Percentiles rank a stretch among this genome's conserved stretches.
These are phyloP conservation scores for Aleurites moluccanus DNA, from an alignment of 441 rosid species.

Conservation along the genomic window DNA sequence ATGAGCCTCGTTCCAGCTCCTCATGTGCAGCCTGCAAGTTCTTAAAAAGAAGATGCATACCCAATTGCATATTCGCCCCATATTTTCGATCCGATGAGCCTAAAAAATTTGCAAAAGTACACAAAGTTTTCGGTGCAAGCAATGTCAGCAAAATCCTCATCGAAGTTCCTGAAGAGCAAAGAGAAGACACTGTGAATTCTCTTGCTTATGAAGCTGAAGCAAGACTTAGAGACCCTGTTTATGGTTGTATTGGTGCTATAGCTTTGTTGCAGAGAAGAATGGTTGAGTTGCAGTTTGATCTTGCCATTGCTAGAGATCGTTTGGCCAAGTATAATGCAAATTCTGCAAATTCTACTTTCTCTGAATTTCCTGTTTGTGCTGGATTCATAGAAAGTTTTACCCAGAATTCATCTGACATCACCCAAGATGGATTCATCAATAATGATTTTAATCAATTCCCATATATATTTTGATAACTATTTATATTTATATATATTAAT, in stretches of 20 bases:
- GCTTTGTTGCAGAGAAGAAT: constrained; percentile 69
- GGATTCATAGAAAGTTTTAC: constrained; percentile 49
- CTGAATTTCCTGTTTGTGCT: constrained; percentile 38
- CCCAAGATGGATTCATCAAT: constrained; percentile 35
- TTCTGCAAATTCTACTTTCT: constrained; percentile 10
- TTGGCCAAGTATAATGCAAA: constrained; percentile 54
- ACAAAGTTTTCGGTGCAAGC: constrained; percentile 94
- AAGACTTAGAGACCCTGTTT: constrained; percentile 83
- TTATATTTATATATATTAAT: constrained; percentile 7
- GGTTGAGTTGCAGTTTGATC: constrained; percentile 78
- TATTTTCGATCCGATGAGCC: constrained; percentile 76
- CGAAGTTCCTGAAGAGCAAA: constrained; percentile 82
- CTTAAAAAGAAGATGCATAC: constrained; percentile 71
- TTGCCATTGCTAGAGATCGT: constrained; percentile 72
- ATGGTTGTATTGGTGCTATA: constrained; percentile 93
- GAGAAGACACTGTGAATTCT: constrained; percentile 86
- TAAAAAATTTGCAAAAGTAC: constrained; percentile 70
- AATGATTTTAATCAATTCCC: constrained; percentile 52
- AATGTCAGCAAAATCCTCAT: constrained; percentile 89
- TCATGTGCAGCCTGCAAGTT: constrained; percentile 96
- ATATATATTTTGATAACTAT: constrained; percentile 33
- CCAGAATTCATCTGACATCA: constrained; percentile 37
- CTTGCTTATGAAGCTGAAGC: constrained; percentile 89
- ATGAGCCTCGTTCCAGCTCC: constrained; percentile 79
- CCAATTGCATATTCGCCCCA: constrained; percentile 83